phyloP scores from a whole-genome alignment of 2,329 filamentous ascomycete genomes.

The Epichloe aotearoae region DNA sequence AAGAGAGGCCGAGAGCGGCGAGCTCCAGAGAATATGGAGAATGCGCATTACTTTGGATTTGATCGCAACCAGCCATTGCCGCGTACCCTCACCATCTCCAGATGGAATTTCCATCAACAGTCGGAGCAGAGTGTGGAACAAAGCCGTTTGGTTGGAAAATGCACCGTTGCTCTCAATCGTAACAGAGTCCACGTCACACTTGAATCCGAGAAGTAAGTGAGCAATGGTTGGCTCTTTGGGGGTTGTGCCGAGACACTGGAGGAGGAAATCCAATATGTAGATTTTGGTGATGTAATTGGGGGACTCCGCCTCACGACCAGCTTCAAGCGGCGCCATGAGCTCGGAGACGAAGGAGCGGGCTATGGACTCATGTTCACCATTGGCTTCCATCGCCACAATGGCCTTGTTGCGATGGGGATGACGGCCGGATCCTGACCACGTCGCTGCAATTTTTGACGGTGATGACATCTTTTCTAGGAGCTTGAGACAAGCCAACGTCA shows the following conservation, averaged over 20 bases:
- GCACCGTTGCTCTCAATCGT: conserved; percentile 54
- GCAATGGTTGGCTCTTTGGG: conserved; percentile 71
- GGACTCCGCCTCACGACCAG: conserved; percentile 55
- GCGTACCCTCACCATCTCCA: conserved; percentile 45
- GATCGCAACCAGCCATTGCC: conserved; percentile 55
- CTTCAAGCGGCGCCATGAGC: conserved; percentile 55
- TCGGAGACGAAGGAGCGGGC: conserved; percentile 58
- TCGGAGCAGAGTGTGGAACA: conserved; percentile 71
- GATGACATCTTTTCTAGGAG: conserved; percentile 77
- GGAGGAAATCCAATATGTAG: conserved; percentile 74
- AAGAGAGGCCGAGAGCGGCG: conserved; percentile 60
- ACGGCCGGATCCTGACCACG: conserved; percentile 47
- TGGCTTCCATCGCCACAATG: conserved; percentile 74
- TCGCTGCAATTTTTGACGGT: conserved; percentile 66
- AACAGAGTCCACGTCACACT: conserved; percentile 57
- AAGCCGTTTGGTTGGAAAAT: conserved; percentile 57
- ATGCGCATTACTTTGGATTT: conserved; percentile 60
- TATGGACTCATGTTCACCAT: conserved; percentile 70
- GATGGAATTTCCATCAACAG: conserved; percentile 59
- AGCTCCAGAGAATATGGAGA: conserved; percentile 70
- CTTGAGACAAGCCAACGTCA: conserved; percentile 69
- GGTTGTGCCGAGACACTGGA: conserved; percentile 62
- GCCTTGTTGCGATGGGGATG: conserved; percentile 65
- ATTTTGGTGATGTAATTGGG: conserved; percentile 69
- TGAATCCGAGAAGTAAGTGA: conserved; percentile 81